Base-by-base conservation (phyloP, 148 eudicot genomes). In the Persicaria tinctoria region DNA sequence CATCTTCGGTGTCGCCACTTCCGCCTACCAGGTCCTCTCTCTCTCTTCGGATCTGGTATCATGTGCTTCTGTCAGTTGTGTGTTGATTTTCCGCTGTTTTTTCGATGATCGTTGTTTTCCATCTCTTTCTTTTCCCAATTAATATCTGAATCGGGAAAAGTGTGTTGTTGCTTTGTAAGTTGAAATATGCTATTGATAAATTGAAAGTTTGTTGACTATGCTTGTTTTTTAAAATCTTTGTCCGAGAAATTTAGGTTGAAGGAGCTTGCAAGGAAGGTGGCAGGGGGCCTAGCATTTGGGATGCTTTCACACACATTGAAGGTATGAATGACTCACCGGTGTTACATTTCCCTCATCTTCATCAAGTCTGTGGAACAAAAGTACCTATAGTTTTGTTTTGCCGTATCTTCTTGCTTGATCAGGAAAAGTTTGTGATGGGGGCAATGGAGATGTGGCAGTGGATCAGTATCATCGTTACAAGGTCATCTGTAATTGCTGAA, bases 401-500 rank as follows among this genome's bases (percentile, higher is more conserved):
- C 32, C 14, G 9, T 47, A 72, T 68, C 49, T 72, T 60, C 66
- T 23, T 82, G 56, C 49, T 72, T 70, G 17, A 4, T 70, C 74
- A 87, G 90, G 90, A 45, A 88, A 84, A 44, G 82, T 87, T 60
- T 48, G 74, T 79, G 90, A 89, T 82, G 92, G 88, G 51, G 87
- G 87, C 73, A 88, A 85, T 71, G 96, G 89, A n/a, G 96, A 91
- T 82, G 70, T 89, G 32, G 84, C 96, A 38, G 91, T 91, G n/a
- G 92, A 91, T 83, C 96, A 91, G 75, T 91, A 87, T 69, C 87
- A 91, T 83, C 92, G 89, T 66, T 91, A 91, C 87, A 89, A 91
- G 96, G 96, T 87, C n/a, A 38, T 12, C 32, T 46, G n/a, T 70
- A 45, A 38, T 16, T 32, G 78, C 73, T 68, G 50, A 68, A 47